phyloP scores from a whole-genome alignment of 148 eudicot species.

The Nyssa sinensis region DNA sequence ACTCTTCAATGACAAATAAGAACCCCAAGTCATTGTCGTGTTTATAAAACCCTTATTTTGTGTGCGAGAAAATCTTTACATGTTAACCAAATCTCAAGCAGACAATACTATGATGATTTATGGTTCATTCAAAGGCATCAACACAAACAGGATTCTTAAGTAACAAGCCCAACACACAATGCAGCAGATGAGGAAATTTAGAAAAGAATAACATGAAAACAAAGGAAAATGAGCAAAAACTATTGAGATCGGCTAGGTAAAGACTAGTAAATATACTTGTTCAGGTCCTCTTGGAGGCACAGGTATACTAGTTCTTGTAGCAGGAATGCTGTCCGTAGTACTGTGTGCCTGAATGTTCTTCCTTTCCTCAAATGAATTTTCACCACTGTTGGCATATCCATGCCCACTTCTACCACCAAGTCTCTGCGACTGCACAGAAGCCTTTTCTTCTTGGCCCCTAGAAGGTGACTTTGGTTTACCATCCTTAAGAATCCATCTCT shows the following conservation, averaged over 20 bases:
- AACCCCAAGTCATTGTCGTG: too few species aligned
- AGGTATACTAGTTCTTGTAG: constrained; percentile 65
- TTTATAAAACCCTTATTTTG: background rate
- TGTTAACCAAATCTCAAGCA: background rate
- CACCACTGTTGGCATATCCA: constrained; percentile 37
- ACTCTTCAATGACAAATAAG: too few species aligned
- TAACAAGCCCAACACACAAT: background rate
- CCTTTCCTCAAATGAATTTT: constrained; percentile 44
- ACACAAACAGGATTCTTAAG: background rate
- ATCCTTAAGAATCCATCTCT: constrained; percentile 82
- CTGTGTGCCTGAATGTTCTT: constrained; percentile 42
- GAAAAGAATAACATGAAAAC: constrained; percentile 10
- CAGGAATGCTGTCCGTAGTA: constrained; percentile 37
- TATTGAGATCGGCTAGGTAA: background rate
- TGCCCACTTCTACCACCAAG: constrained; percentile 60
- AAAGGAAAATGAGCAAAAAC: background rate
- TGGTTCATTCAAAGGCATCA: background rate
- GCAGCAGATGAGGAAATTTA: constrained; percentile 5
- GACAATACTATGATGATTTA: background rate
- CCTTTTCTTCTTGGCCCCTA: constrained; percentile 52
- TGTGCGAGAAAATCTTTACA: background rate
- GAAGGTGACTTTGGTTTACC: constrained; percentile 59
- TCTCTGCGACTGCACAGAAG: constrained; percentile 53
- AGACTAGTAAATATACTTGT: constrained; percentile 42
- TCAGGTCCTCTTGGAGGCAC: constrained; percentile 79